These are phyloP conservation scores for Fonsecaea multimorphosa DNA, from an alignment of 2,329 filamentous ascomycete genomes.

Conservation along the genomic window DNA sequence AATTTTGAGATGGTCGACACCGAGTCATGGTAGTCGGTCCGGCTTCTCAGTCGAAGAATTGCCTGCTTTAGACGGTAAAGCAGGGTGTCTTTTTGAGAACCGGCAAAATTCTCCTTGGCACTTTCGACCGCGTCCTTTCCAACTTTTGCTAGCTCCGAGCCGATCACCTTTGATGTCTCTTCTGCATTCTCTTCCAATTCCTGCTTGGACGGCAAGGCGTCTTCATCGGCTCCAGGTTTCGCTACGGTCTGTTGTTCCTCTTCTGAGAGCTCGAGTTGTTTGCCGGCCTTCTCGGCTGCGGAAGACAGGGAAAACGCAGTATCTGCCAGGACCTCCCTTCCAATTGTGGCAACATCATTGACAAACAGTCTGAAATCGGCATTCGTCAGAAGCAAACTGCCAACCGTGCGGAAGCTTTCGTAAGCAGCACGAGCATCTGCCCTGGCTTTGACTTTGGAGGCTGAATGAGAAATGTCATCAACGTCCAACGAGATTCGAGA, in stretches of 20 bases:
- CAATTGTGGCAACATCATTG: constrained; percentile 77
- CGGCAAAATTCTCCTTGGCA: constrained; percentile 72
- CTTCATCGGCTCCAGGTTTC: constrained; percentile 52
- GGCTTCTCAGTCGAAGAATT: constrained; percentile 74
- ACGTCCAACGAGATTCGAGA: constrained; percentile 73
- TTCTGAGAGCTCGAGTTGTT: constrained; percentile 72
- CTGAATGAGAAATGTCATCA: constrained; percentile 66
- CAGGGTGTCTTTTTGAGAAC: constrained; percentile 75
- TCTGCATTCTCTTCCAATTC: constrained; percentile 66
- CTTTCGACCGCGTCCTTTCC: constrained; percentile 69
- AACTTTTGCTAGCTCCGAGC: constrained; percentile 47
- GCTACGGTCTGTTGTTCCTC: constrained; percentile 63
- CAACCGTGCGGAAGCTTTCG: constrained; percentile 80
- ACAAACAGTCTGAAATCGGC: constrained; percentile 88
- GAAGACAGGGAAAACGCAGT: constrained; percentile 79
- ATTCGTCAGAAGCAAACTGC: constrained; percentile 84
- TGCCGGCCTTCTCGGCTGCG: constrained; percentile 74
- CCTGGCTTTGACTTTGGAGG: constrained; percentile 67
- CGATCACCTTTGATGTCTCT: constrained; percentile 57
- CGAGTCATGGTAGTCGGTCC: constrained; percentile 82
- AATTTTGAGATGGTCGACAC: constrained; percentile 78
- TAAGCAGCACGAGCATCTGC: constrained; percentile 78
- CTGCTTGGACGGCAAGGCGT: constrained; percentile 60
- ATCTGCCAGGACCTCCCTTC: constrained; percentile 83
- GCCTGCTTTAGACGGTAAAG: constrained; percentile 77